Conservation (phyloP, 2,329 filamentous ascomycete species). For the Fulvia fulva region DNA sequence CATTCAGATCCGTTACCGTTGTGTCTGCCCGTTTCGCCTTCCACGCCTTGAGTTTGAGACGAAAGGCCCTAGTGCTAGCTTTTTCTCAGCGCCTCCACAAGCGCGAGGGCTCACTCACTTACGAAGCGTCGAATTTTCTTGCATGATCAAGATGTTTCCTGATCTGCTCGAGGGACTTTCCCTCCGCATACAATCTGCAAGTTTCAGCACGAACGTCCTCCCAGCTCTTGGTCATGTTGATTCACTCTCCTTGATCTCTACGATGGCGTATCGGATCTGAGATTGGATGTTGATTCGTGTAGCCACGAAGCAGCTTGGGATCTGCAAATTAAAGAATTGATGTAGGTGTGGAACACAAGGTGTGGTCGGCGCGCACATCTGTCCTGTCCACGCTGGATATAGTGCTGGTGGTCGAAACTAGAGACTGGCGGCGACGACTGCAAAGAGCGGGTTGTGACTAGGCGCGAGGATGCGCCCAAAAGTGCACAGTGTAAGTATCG, state of each 20-base stretch:
- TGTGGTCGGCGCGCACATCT: no score
- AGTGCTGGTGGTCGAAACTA: no score
- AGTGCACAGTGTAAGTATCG: neutral
- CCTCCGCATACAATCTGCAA: conserved; percentile 1
- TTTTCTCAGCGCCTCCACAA: neutral
- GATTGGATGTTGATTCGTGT: no score
- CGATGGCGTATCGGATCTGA: no score
- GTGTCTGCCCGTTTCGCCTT: neutral
- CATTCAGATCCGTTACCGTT: neutral
- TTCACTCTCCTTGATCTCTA: neutral
- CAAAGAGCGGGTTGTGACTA: no score
- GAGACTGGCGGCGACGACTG: no score
- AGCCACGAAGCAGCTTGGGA: no score
- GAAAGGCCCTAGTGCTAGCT: neutral
- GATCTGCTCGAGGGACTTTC: neutral
- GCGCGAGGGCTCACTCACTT: neutral
- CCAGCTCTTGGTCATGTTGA: conserved; percentile 2
- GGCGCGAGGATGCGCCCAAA: no score
- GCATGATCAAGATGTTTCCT: neutral
- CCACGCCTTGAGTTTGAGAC: conserved; percentile 3
- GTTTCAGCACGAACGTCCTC: neutral
- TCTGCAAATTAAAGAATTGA: no score
- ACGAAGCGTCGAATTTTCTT: conserved; percentile 1
- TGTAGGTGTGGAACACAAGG: no score
- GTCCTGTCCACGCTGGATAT: no score